A percentile compares a stretch with the other conserved stretches of the same genome.
Evolutionary conservation across 177 flowering plant genomes (phyloP).

Genomic region (Tripterygium wilfordii): DNA sequence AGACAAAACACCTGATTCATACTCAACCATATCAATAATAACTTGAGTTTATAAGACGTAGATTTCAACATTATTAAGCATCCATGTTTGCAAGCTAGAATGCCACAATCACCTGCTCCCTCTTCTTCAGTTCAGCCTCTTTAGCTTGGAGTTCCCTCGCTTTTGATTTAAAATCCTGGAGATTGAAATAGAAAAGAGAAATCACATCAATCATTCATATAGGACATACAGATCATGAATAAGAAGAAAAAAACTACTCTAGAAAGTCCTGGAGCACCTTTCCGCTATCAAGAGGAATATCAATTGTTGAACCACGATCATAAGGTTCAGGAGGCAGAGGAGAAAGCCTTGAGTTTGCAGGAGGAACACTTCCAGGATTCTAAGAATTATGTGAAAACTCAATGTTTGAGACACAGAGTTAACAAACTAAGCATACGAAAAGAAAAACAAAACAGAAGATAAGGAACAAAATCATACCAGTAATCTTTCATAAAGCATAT

Average conservation of each 20-base stretch:
- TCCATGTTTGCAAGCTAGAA: neutral
- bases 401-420: neutral
- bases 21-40: no score
- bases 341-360: constrained; percentile 71
- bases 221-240: neutral
- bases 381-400: constrained; percentile 15
- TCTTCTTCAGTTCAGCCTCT: constrained; percentile 81
- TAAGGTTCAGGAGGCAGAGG: constrained; percentile 94
- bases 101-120: constrained; percentile 69
- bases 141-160: constrained; percentile 91
- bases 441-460: neutral
- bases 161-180: constrained; percentile 63
- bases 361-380: constrained; percentile 71
- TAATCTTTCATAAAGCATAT: no score
- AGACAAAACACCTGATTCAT: no score
- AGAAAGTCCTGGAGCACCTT: constrained; percentile 40
- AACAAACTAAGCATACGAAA: constrained; percentile 1
- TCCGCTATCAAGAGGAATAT: constrained; percentile 66
- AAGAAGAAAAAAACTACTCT: neutral
- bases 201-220: neutral
- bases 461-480: no score
- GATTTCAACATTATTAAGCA: no score
- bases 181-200: constrained; percentile 1
- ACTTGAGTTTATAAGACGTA: no score
- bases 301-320: constrained; percentile 74